Percentiles rank a stretch among this genome's conserved stretches.
Conservation (phyloP, 257 asterid genomes). For the Solanum ossicruentum region DNA sequence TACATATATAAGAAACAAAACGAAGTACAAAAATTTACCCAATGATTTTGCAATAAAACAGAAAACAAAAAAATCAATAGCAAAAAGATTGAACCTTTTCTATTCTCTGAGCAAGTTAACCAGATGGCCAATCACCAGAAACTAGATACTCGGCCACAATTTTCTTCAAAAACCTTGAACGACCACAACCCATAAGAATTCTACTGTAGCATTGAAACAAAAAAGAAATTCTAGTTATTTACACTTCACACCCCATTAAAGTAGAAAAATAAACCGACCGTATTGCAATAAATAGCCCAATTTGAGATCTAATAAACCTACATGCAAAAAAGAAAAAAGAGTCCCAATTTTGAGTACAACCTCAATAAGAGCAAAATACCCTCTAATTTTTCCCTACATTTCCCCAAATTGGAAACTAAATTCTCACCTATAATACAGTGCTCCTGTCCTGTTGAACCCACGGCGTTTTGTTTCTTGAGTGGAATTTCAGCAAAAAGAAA, state of each 20-base stretch:
- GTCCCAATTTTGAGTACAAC: neutral
- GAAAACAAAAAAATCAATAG: neutral
- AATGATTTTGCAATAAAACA: neutral
- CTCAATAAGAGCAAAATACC: neutral
- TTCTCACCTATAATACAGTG: neutral
- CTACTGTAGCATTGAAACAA: constrained; percentile 1
- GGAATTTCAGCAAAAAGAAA: neutral
- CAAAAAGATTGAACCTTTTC: neutral
- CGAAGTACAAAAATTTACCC: neutral
- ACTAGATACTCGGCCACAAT: neutral
- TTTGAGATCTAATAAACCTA: neutral
- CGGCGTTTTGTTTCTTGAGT: neutral
- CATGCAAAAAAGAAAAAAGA: neutral
- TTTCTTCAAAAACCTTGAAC: neutral
- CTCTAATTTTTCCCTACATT: neutral
- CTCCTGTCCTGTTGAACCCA: neutral
- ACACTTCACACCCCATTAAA: neutral
- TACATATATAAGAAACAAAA: neutral
- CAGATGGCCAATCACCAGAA: constrained; percentile 7
- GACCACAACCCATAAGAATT: constrained; percentile 2
- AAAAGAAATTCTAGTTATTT: neutral
- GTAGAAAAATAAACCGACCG: neutral
- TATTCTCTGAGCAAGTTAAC: neutral
- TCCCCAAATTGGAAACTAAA: neutral
- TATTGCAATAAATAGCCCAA: neutral